phyloP scores from a whole-genome alignment of 768 basidiomycete species.

The Rhizopogon sp. region DNA sequence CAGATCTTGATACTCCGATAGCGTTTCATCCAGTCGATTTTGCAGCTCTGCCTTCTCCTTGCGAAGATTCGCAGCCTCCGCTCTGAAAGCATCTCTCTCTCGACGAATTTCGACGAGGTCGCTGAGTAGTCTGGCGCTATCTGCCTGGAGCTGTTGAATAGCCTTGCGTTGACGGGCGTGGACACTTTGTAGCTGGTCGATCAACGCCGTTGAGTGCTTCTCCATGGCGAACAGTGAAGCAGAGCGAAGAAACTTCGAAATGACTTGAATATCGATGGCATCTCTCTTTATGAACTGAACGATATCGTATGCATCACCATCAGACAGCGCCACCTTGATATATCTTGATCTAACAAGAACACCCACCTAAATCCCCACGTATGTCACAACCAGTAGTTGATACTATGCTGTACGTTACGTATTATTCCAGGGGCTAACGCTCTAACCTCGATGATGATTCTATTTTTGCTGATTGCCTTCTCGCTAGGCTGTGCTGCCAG shows the following conservation, averaged over 20 bases:
- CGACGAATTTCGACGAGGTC: slow-evolving; percentile 23
- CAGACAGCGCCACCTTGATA: neutral
- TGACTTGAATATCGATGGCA: neutral
- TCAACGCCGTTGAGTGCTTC: slow-evolving; percentile 9
- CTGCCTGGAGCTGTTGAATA: slow-evolving; percentile 22
- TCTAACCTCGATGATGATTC: neutral
- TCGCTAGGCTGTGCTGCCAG: neutral
- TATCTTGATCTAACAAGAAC: neutral
- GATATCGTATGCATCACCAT: neutral
- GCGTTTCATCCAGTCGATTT: slow-evolving; percentile 14
- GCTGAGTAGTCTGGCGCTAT: slow-evolving; percentile 16
- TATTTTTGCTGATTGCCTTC: neutral
- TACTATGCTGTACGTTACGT: neutral
- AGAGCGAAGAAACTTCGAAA: neutral
- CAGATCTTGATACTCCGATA: slow-evolving; percentile 15
- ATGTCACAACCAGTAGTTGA: neutral
- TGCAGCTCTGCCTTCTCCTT: slow-evolving; percentile 18
- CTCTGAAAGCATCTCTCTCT: slow-evolving; percentile 20
- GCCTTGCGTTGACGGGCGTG: slow-evolving; percentile 18
- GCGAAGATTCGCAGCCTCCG: slow-evolving; percentile 14
- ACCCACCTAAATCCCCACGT: neutral
- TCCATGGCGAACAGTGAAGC: slow-evolving; percentile 3
- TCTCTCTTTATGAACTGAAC: neutral
- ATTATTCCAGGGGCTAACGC: neutral
- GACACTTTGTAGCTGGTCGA: slow-evolving; percentile 21